These are phyloP conservation scores for Fusarium setosum DNA, from an alignment of 2,329 filamentous ascomycete genomes.

Conservation along the genomic window DNA sequence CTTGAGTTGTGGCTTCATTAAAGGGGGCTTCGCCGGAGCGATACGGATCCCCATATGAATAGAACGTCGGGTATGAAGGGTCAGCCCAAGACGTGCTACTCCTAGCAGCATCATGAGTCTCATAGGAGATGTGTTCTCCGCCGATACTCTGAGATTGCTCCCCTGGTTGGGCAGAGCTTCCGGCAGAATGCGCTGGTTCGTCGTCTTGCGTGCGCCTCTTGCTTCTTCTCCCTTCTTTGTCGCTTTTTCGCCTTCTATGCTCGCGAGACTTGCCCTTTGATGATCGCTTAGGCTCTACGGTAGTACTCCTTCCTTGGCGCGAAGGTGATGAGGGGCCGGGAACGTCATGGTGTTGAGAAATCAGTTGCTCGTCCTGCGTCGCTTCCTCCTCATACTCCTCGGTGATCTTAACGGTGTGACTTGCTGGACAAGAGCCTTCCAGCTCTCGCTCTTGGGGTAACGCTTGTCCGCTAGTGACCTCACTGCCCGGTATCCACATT, in stretches of 20 bases:
- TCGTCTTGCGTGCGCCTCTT: not conserved
- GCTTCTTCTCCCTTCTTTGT: not conserved
- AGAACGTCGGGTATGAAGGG: not conserved
- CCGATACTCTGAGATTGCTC: not conserved
- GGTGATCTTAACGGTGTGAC: not conserved
- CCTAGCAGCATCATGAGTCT: not conserved
- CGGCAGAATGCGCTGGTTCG: not conserved
- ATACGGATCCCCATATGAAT: not conserved
- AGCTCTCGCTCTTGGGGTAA: not conserved
- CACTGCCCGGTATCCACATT: no score
- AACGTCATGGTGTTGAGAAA: not conserved
- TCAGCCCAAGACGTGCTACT: not conserved
- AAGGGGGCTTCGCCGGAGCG: not conserved
- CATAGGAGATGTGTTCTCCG: not conserved
- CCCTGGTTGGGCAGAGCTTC: not conserved
- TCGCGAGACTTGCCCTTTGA: not conserved
- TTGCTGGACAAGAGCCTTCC: not conserved
- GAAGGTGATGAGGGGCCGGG: not conserved
- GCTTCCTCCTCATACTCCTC: not conserved
- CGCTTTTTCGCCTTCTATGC: not conserved
- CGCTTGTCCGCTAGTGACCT: no score
- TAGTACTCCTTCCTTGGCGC: not conserved
- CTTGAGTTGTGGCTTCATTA: not conserved
- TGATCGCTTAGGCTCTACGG: not conserved
- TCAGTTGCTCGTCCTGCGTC: not conserved